These are phyloP conservation scores for Xanthoconium stramineum DNA, from an alignment of 768 basidiomycete species.

Conservation along the genomic window DNA sequence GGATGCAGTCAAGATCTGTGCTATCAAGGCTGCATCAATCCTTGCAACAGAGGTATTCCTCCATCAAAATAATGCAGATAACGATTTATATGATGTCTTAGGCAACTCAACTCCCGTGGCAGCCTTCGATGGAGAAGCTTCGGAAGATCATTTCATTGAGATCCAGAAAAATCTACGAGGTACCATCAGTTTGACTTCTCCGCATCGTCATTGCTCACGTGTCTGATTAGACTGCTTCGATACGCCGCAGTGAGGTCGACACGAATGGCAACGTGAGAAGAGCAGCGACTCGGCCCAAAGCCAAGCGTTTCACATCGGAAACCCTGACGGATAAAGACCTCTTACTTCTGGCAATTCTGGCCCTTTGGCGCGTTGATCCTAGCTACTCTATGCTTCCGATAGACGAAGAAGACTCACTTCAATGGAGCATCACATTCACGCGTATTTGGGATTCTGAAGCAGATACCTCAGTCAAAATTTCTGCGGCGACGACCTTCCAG, in stretches of 20 bases:
- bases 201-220: slow-evolving; percentile 7
- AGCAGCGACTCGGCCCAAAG: slow-evolving; percentile 55
- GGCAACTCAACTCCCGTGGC: slow-evolving; percentile 55
- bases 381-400: slow-evolving; percentile 52
- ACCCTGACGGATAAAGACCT: slow-evolving; percentile 67
- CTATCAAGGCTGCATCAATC: slow-evolving; percentile 68
- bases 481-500: slow-evolving; percentile 50
- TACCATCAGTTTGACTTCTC: slow-evolving; percentile 28
- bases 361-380: slow-evolving; percentile 61
- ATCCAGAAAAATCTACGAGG: slow-evolving; percentile 55
- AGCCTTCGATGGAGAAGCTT: slow-evolving; percentile 50
- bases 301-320: slow-evolving; percentile 54
- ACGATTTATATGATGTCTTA: slow-evolving; percentile 25
- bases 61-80: not conserved
- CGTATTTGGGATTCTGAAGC: slow-evolving; percentile 61
- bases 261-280: slow-evolving; percentile 52
- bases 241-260: slow-evolving; percentile 62
- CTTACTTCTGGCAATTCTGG: slow-evolving; percentile 63
- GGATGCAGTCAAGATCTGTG: slow-evolving; percentile 77
- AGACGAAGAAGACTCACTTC: slow-evolving; percentile 37
- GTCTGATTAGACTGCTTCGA: slow-evolving; percentile 41
- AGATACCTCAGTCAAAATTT: slow-evolving; percentile 65
- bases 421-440: slow-evolving; percentile 46
- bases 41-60: slow-evolving; percentile 59
- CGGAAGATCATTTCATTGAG: slow-evolving; percentile 44